phyloP scores from a whole-genome alignment of 768 basidiomycete genomes.

The Kwoniella sp. region DNA sequence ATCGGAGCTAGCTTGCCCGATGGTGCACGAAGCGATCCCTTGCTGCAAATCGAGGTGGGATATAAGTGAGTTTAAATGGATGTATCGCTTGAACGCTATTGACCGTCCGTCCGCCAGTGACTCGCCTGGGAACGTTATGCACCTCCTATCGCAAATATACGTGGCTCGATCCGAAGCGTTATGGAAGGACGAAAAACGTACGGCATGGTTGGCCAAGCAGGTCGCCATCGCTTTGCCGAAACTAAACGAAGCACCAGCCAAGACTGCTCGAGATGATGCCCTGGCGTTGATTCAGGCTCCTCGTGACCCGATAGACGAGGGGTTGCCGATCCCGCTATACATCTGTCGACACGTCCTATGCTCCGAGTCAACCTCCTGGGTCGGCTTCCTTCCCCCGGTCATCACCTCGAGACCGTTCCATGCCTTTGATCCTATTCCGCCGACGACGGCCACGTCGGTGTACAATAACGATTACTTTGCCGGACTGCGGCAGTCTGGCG shows the following conservation, averaged over 20 bases:
- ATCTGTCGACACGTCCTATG: conserved; percentile 67
- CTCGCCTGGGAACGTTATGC: conserved; percentile 55
- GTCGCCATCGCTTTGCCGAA: conserved; percentile 53
- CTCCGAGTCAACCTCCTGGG: conserved; percentile 58
- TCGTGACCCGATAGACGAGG: conserved; percentile 35
- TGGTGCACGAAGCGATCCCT: conserved; percentile 59
- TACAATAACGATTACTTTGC: conserved; percentile 75
- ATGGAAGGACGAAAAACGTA: conserved; percentile 70
- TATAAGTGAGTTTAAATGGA: conserved; percentile 55
- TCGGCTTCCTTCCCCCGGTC: conserved; percentile 66
- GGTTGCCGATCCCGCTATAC: conserved; percentile 22
- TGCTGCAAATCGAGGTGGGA: conserved; percentile 68
- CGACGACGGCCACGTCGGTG: conserved; percentile 56
- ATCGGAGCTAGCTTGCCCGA: conserved; percentile 64
- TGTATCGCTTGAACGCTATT: not conserved
- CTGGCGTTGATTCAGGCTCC: conserved; percentile 18
- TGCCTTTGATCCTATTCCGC: conserved; percentile 84
- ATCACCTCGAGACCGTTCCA: conserved; percentile 59
- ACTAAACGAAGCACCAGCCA: conserved; percentile 29
- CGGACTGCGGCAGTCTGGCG: conserved; percentile 1
- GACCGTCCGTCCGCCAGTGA: not conserved
- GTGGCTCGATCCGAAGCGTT: conserved; percentile 67
- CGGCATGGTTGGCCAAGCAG: conserved; percentile 68
- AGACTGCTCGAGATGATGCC: conserved; percentile 42
- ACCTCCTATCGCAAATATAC: conserved; percentile 85